These are phyloP conservation scores for Akanthomyces lecanii DNA, from an alignment of 2,329 filamentous ascomycete species.

Conservation along the genomic window DNA sequence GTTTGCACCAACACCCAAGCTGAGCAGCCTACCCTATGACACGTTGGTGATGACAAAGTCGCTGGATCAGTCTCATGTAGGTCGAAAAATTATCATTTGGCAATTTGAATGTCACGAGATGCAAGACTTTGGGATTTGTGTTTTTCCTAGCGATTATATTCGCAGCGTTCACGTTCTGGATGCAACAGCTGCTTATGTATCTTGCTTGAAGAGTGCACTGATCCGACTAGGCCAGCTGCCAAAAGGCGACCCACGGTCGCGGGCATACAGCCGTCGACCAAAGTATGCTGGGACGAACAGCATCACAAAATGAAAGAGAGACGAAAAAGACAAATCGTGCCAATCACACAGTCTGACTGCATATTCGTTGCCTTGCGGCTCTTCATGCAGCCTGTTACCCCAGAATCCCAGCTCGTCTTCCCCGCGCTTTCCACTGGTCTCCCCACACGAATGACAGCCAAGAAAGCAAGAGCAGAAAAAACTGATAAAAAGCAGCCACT, in stretches of 20 bases:
- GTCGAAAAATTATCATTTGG: not conserved
- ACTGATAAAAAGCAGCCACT: not conserved
- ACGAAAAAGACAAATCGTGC: not conserved
- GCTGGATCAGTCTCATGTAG: not conserved
- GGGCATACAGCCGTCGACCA: no score
- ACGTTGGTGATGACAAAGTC: no score
- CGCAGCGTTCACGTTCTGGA: no score
- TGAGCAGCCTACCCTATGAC: not conserved
- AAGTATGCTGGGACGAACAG: no score
- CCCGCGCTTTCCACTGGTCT: not conserved
- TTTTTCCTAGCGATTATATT: no score
- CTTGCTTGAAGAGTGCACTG: no score
- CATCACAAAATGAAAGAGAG: no score
- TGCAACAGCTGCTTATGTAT: no score
- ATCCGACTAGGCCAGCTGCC: no score
- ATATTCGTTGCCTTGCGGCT: not conserved
- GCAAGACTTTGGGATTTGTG: no score
- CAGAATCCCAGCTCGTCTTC: conserved; percentile 10
- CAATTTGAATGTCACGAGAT: no score
- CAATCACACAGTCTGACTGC: not conserved
- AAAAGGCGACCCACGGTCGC: no score
- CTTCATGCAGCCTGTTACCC: not conserved
- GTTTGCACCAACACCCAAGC: not conserved
- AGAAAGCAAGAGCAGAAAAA: not conserved
- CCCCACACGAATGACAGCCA: not conserved